Evolutionary conservation across 371 early-diverging fungal genomes (phyloP), one percentile per base, ranked within the genome.

Genomic region (Circinella minor): DNA sequence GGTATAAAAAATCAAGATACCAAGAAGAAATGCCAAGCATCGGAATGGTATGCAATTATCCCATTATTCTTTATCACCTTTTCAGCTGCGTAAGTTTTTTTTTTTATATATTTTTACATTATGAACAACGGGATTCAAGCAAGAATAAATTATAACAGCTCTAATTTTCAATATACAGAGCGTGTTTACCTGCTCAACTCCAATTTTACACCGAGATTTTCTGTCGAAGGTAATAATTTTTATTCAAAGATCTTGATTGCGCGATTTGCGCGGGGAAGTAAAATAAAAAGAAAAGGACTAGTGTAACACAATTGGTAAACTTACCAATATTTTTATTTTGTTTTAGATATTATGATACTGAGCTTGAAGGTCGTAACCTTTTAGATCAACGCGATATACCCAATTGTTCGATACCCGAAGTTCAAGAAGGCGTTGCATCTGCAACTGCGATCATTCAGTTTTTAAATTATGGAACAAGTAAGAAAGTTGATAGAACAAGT

Each of bases 401-500:
- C 11, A 59, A 79, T 48, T 84, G 85, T 57, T 54, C 77, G 39
- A 75, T 84, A 11, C 85, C 85, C 36, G 80, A 80, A 74, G 74
- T 84, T 11, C 85, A 84, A 68, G 43, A 74, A 5, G 54, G 77
- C 49, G 82, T 84, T 13, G 76, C 81, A 9, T 47, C 71, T 34
- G 76, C 73, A 9, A 74, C 74, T 61, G 82, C 81, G 3, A 54
- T 76, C 20, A 73, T 81, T 18, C 59, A 73, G 65, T 71, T 82
- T 38, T 54, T 81, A 3, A 55, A 67, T 18, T 76, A 68, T 57
- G 74, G 60, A 36, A 71, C 77, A 34, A 61, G 84, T 84, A 76
- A 69, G 71, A 27, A 27, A 27, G 27, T 34, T n/a, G 9, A n/a
- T 20, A 63, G 20, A 57, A 65, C n/a, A 27, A 63, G 66, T 51